These are phyloP conservation scores for Mucor lusitanicus DNA, from an alignment of 371 early-diverging fungal genomes.

Conservation along the genomic window DNA sequence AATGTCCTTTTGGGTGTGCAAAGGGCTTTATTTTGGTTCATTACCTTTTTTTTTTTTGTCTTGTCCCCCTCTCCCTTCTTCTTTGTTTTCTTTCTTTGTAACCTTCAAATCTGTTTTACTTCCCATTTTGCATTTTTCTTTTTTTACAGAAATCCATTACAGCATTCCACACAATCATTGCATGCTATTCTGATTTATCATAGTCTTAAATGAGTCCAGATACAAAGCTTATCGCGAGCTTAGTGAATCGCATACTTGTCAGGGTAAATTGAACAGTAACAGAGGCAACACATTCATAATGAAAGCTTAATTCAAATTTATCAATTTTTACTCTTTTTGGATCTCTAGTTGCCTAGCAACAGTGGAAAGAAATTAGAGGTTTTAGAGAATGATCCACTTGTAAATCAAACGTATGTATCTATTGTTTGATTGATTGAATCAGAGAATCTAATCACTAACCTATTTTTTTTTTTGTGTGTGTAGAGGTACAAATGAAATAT, in stretches of 20 bases:
- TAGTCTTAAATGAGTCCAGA: constrained; percentile 38
- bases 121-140: not conserved
- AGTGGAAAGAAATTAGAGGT: constrained; percentile 55
- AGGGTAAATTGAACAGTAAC: constrained; percentile 22
- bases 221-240: constrained; percentile 45
- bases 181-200: not conserved
- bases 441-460: not conserved
- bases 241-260: constrained; percentile 42
- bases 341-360: constrained; percentile 57
- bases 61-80: not conserved
- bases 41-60: not conserved
- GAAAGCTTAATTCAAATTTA: not conserved
- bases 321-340: not conserved
- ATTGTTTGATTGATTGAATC: not conserved
- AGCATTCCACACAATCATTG: not conserved
- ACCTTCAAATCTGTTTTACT: not conserved
- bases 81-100: not conserved
- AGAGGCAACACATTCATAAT: not conserved
- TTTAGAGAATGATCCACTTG: constrained; percentile 63
- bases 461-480: constrained; percentile 1
- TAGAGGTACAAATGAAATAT: constrained; percentile 17
- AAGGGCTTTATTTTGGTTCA: not conserved
- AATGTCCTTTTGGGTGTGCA: not conserved
- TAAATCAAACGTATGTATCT: constrained; percentile 55
- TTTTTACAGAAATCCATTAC: not conserved